Base-by-base conservation (phyloP, 768 basidiomycete genomes). In the Calocera cornea region DNA sequence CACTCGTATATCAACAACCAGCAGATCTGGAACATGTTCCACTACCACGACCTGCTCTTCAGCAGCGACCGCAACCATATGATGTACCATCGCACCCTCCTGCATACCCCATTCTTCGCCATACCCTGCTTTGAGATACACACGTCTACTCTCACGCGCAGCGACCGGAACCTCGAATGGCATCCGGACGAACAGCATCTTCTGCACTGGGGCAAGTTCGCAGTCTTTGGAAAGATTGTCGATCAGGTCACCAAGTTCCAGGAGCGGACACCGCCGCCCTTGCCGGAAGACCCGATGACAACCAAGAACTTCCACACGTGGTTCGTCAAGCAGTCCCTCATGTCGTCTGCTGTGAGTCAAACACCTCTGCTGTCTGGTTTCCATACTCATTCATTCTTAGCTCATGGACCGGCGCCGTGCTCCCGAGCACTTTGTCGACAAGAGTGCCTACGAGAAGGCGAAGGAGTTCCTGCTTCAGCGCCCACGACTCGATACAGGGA, bases 221-320 rank as follows among this genome's bases (percentile, higher is more conserved):
- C 27, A 22, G 22, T 60, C 2, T 60, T 60, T 33, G 54, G 54
- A 11, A 60, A 60, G 54, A 60, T 60, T 10, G 54, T 60, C 31
- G 54, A 60, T 33, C 54, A 60, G 54, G 31, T 60, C 14, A 60
- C 54, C 24, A 60, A 60, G 54, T 60, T 60, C 27, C 54, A 60
- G 22, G 54, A 60, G 31, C 54, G 54, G 8, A 22, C 22, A 16
- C 54, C 54, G 24, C 54, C 54, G 16, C 11, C 54, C 14, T 22
- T 60, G 27, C 54, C 54, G 7, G 54, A 60, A 27, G 54, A 60
- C 5, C 27, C 54, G 19, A 7, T 8, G 5, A 60, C 27, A 22
- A 60, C 54, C 54, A 27, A 60, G 54, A 60, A 60, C 27, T 60
- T 60, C 31, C 54, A 60, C 54, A 5, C 11, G 54, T 60, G 24